A percentile compares a stretch with the other conserved stretches of the same genome.
Evolutionary conservation across 371 early-diverging fungal genomes (phyloP).

Genomic region (Catenaria anguillulae): DNA sequence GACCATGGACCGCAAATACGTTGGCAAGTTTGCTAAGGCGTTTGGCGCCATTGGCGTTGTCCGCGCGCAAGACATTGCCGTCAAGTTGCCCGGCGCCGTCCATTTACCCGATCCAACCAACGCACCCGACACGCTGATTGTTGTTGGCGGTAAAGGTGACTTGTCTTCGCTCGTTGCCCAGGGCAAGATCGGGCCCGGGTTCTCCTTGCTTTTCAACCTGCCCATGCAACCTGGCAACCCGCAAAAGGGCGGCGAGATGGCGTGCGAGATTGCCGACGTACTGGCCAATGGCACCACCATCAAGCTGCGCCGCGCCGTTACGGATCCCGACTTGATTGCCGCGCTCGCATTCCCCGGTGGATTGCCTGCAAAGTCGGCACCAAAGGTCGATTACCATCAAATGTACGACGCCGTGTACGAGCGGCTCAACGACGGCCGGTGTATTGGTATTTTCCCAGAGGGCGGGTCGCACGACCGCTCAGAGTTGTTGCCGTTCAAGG

Average conservation of each 20-base stretch:
- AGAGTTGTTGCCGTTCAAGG: constrained; percentile 86
- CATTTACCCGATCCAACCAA: constrained; percentile 39
- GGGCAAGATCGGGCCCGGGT: background rate
- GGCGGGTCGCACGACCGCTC: constrained; percentile 93
- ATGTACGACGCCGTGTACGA: constrained; percentile 70
- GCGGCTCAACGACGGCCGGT: constrained; percentile 53
- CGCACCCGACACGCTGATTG: constrained; percentile 47
- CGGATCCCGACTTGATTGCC: constrained; percentile 34
- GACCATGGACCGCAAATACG: constrained; percentile 59
- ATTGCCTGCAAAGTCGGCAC: constrained; percentile 52
- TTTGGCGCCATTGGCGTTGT: constrained; percentile 75
- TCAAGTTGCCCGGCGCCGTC: constrained; percentile 53
- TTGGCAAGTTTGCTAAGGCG: constrained; percentile 64
- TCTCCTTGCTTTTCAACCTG: background rate
- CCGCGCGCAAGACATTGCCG: constrained; percentile 77
- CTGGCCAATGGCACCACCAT: constrained; percentile 21
- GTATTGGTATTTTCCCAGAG: constrained; percentile 94
- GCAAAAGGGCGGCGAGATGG: background rate
- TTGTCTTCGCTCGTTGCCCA: background rate
- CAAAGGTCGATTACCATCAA: constrained; percentile 72
- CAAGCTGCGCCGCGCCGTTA: constrained; percentile 29
- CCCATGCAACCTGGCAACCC: no score
- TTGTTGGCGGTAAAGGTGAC: background rate
- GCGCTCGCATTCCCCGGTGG: constrained; percentile 40
- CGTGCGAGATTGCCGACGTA: constrained; percentile 15